These are phyloP conservation scores for Ophiostoma perfectum DNA, from an alignment of 2,329 filamentous ascomycete species.

Conservation along the genomic window DNA sequence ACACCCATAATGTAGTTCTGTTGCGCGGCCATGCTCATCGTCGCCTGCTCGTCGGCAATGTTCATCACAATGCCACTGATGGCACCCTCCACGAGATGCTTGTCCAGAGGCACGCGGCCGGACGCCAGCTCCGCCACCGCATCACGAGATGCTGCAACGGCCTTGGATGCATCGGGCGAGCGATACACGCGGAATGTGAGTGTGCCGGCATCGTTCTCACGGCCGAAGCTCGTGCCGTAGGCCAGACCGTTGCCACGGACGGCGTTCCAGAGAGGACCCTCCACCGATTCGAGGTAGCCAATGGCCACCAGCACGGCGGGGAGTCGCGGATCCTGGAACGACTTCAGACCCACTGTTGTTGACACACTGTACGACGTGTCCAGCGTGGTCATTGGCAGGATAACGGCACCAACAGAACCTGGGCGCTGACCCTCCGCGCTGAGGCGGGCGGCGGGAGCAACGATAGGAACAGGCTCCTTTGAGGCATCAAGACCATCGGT, in stretches of 20 bases:
- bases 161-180: slow-evolving; percentile 82
- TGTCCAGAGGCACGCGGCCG: slow-evolving; percentile 67
- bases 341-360: slow-evolving; percentile 66
- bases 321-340: slow-evolving; percentile 69
- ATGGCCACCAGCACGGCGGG: slow-evolving; percentile 83
- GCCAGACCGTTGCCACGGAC: slow-evolving; percentile 90
- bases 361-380: slow-evolving; percentile 86
- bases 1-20: slow-evolving; percentile 80
- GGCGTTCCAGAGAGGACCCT: slow-evolving; percentile 90
- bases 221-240: slow-evolving; percentile 76
- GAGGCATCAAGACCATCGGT: slow-evolving; percentile 45
- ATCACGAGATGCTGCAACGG: slow-evolving; percentile 69
- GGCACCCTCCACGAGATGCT: slow-evolving; percentile 78
- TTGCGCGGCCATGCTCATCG: slow-evolving; percentile 73
- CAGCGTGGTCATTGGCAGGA: slow-evolving; percentile 86
- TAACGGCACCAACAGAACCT: slow-evolving; percentile 65
- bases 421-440: slow-evolving; percentile 69
- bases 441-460: slow-evolving; percentile 64
- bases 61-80: slow-evolving; percentile 82
- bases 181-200: slow-evolving; percentile 84
- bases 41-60: slow-evolving; percentile 84
- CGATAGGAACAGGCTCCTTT: slow-evolving; percentile 60
- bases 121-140: slow-evolving; percentile 70
- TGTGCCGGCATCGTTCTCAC: slow-evolving; percentile 71
- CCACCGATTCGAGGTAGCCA: slow-evolving; percentile 85